Base-by-base conservation (phyloP, 2,329 filamentous ascomycete species). In the Cryoendolithus antarcticus region DNA sequence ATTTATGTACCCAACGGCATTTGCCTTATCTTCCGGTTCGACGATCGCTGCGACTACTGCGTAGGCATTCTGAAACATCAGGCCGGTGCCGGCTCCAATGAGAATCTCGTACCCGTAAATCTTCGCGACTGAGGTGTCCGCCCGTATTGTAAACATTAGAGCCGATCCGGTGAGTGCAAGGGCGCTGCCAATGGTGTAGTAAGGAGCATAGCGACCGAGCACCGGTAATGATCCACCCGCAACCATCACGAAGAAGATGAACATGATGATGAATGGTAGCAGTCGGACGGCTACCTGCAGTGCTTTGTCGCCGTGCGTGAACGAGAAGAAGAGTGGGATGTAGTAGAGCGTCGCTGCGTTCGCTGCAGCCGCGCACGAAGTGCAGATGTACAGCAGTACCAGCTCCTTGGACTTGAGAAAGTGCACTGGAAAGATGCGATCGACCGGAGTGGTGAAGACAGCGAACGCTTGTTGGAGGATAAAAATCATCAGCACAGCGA, bases 281-380 rank as follows among this genome's bases (percentile, higher is more conserved):
- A 69, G 51, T 7, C 59, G 56, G 1, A 65, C 58, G 1, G 60
- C 64, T 7, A 65, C 59, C 9, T 61, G 42, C 2, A 70, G 47
- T 0, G 65, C 55, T 0, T 46, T 53, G 31, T 69, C 67, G 4
- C 64, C 64, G 2, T 56, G 59, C 0, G 61, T 61, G 48, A 74
- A 75, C 41, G 71, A 66, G 51, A 74, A 74, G 55, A 64, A 74
- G 1, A 75, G 55, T 0, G 72, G 72, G 6, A 70, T 65, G 53
- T 70, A 75, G 55, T 74, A 75, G 5, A 70, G 19, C 0, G 60
- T 57, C 37, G 48, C 31, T 10, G 42, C 64, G 31, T 62, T 47
- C 6, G 54, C 54, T 3, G 61, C 55, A 5, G 56, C 60, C 58
- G 4, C 59, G 57, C 33, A 57, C 41, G 3, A 77, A 1, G 61